phyloP scores from a whole-genome alignment of 768 basidiomycete species.

The Dictyophora rubrovolvata region DNA sequence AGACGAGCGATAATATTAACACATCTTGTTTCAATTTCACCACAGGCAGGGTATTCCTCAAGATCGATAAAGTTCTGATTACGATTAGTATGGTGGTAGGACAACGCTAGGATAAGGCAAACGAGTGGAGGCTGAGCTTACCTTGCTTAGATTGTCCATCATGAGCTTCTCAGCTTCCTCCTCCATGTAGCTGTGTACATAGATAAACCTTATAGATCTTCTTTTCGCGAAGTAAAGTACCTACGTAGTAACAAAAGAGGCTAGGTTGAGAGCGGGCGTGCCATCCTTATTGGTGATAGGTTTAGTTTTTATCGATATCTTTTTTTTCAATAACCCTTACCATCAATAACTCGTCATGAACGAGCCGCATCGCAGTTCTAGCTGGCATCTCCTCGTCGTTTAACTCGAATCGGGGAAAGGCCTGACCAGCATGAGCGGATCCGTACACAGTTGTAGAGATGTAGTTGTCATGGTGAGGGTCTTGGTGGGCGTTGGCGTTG shows the following conservation, averaged over 20 bases:
- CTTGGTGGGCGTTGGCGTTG: slow-evolving; percentile 5
- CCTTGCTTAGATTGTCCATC: slow-evolving; percentile 51
- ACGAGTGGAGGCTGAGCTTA: neutral
- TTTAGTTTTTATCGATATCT: neutral
- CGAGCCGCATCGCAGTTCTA: slow-evolving; percentile 37
- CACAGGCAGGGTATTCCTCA: slow-evolving; percentile 56
- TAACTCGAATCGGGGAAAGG: slow-evolving; percentile 2
- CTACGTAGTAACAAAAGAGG: slow-evolving; percentile 37
- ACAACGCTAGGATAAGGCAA: neutral
- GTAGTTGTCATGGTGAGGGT: slow-evolving; percentile 2
- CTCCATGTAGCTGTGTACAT: slow-evolving; percentile 43
- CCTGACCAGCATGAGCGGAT: slow-evolving; percentile 1
- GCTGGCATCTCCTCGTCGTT: slow-evolving; percentile 23
- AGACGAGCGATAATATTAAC: slow-evolving; percentile 41
- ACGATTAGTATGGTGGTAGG: neutral
- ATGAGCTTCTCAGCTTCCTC: slow-evolving; percentile 44
- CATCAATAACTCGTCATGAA: slow-evolving; percentile 46
- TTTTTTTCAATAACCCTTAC: neutral
- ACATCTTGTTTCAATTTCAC: slow-evolving; percentile 42
- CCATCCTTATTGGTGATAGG: slow-evolving; percentile 26
- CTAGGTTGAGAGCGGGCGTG: slow-evolving; percentile 51
- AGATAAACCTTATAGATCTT: neutral
- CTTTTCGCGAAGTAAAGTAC: neutral
- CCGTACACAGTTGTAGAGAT: slow-evolving; percentile 7
- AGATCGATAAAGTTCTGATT: slow-evolving; percentile 47